Evolutionary conservation across 352 stramenopile species (phyloP).

Genomic region (Phytophthora quininea): DNA sequence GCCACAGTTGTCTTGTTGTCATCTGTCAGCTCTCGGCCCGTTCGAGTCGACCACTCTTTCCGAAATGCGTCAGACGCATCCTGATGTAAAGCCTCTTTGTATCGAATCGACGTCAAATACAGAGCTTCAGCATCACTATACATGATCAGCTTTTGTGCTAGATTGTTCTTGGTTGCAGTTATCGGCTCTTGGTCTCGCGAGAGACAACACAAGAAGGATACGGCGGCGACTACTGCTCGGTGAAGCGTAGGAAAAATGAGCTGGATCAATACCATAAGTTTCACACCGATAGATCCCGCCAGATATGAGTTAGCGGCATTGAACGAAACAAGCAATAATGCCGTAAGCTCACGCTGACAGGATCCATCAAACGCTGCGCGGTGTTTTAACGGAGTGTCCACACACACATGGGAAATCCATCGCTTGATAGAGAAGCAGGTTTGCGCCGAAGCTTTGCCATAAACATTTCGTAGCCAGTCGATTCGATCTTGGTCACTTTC

Average conservation of each 20-base stretch:
- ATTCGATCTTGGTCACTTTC: constrained; percentile 7
- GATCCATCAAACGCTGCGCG: constrained; percentile 18
- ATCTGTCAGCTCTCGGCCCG: constrained; percentile 19
- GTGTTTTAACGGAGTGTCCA: constrained; percentile 3
- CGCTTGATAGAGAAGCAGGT: constrained; percentile 29
- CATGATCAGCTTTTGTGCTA: constrained; percentile 14
- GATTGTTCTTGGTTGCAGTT: neutral
- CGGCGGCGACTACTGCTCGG: constrained; percentile 1
- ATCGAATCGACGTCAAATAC: constrained; percentile 24
- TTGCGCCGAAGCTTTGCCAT: constrained; percentile 23
- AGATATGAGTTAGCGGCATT: constrained; percentile 23
- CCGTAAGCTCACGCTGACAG: constrained; percentile 33
- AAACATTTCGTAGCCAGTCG: constrained; percentile 22
- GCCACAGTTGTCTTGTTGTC: constrained; percentile 10
- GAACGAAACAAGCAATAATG: constrained; percentile 21
- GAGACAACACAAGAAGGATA: constrained; percentile 11
- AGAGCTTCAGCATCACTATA: constrained; percentile 20
- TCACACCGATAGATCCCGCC: constrained; percentile 27
- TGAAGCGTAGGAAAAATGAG: constrained; percentile 21
- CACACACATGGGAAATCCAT: constrained; percentile 40
- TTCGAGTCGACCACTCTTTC: constrained; percentile 40
- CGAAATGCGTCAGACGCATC: constrained; percentile 20
- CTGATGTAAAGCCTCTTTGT: constrained; percentile 7
- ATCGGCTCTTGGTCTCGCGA: neutral
- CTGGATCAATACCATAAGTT: constrained; percentile 30